Evolutionary conservation across 257 asterid species (phyloP).

Genomic region (Nicotiana sylvestris): DNA sequence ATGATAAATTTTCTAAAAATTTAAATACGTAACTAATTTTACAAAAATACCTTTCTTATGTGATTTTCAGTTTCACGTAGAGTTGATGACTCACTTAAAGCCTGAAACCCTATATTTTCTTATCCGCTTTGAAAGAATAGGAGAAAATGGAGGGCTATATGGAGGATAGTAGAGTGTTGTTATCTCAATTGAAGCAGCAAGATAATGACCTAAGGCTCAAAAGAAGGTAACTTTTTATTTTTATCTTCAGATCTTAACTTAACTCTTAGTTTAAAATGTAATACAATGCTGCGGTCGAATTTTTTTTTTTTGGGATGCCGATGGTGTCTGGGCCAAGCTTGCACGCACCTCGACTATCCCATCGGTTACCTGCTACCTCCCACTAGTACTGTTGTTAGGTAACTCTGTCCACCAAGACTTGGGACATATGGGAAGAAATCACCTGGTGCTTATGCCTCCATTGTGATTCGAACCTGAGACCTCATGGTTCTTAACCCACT

Average conservation of each 20-base stretch:
- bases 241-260: not conserved
- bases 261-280: too few species aligned
- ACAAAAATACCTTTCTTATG: not conserved
- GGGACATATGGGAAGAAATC: too few species aligned
- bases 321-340: too few species aligned
- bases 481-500: too few species aligned
- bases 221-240: conserved; percentile 40
- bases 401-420: too few species aligned
- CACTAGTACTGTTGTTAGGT: too few species aligned
- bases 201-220: conserved; percentile 57
- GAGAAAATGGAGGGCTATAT: conserved; percentile 7
- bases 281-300: too few species aligned
- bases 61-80: not conserved
- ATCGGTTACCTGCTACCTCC: too few species aligned
- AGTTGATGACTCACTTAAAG: not conserved
- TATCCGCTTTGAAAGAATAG: not conserved
- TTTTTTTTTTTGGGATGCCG: too few species aligned
- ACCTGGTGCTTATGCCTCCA: too few species aligned
- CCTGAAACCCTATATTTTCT: not conserved
- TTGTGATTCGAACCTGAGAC: too few species aligned
- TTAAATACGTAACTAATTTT: not conserved
- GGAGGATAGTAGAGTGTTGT: conserved; percentile 34
- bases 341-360: too few species aligned
- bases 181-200: conserved; percentile 36
- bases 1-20: not conserved